These are phyloP conservation scores for Lasiodiplodia gonubiensis DNA, from an alignment of 2,329 filamentous ascomycete species.

Conservation along the genomic window DNA sequence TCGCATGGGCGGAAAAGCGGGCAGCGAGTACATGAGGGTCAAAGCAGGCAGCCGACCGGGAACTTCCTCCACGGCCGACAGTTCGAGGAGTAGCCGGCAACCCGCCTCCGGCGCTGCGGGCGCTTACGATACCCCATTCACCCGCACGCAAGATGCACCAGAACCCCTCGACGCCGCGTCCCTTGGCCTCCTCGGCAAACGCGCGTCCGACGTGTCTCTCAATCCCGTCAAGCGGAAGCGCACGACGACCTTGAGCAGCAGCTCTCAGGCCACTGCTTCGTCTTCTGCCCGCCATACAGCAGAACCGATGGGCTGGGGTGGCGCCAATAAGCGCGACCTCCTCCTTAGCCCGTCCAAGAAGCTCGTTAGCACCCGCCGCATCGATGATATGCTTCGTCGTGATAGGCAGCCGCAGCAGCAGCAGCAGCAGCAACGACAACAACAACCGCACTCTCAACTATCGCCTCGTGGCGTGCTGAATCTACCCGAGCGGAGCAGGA, in stretches of 20 bases:
- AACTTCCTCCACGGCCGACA: neutral
- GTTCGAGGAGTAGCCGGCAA: neutral
- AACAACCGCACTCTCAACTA: neutral
- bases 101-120: conserved; percentile 29
- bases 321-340: conserved; percentile 39
- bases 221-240: conserved; percentile 53
- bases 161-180: conserved; percentile 39
- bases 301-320: conserved; percentile 56
- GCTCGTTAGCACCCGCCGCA: conserved; percentile 3
- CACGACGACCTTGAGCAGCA: conserved; percentile 33
- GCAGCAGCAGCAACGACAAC: neutral
- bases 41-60: conserved; percentile 30
- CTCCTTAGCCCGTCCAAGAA: conserved; percentile 18
- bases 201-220: conserved; percentile 50
- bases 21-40: conserved; percentile 71
- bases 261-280: conserved; percentile 31
- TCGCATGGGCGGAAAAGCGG: conserved; percentile 66
- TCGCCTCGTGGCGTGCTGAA: conserved; percentile 4
- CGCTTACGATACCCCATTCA: conserved; percentile 29
- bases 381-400: conserved; percentile 15
- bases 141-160: neutral
- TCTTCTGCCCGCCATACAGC: neutral
- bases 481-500: conserved; percentile 31
- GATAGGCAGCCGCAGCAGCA: neutral
- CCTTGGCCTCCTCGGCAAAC: conserved; percentile 53